These are phyloP conservation scores for Dipodascus albidus DNA, from an alignment of 805 yeast genomes.

Conservation along the genomic window DNA sequence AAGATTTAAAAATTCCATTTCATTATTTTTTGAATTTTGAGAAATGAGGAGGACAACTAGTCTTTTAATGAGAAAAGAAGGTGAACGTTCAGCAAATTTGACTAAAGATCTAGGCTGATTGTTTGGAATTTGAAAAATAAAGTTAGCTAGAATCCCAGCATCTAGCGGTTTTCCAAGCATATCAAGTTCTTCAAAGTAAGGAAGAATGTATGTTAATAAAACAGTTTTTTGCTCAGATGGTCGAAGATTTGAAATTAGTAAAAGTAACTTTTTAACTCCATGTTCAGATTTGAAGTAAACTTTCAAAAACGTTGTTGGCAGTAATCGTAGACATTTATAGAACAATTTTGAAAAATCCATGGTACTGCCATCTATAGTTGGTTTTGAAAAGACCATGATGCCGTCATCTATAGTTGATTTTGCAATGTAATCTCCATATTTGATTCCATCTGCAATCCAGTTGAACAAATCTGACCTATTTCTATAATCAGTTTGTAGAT, in stretches of 20 bases:
- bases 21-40: neutral
- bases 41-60: neutral
- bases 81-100: neutral
- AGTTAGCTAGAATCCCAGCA: neutral
- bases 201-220: neutral
- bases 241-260: neutral
- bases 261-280: neutral
- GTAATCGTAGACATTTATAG: neutral
- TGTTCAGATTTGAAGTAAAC: neutral
- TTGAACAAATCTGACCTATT: neutral
- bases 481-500: neutral
- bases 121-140: neutral
- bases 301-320: neutral
- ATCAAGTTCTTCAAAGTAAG: neutral
- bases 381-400: neutral
- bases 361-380: no score
- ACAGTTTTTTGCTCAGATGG: neutral
- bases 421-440: neutral
- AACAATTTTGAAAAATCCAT: neutral
- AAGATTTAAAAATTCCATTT: slow-evolving; percentile 5
- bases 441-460: neutral
- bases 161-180: neutral
- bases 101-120: neutral
- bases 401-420: neutral
- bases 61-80: neutral